These are phyloP conservation scores for Colletotrichum lini DNA, from an alignment of 2,329 filamentous ascomycete species.

Conservation along the genomic window DNA sequence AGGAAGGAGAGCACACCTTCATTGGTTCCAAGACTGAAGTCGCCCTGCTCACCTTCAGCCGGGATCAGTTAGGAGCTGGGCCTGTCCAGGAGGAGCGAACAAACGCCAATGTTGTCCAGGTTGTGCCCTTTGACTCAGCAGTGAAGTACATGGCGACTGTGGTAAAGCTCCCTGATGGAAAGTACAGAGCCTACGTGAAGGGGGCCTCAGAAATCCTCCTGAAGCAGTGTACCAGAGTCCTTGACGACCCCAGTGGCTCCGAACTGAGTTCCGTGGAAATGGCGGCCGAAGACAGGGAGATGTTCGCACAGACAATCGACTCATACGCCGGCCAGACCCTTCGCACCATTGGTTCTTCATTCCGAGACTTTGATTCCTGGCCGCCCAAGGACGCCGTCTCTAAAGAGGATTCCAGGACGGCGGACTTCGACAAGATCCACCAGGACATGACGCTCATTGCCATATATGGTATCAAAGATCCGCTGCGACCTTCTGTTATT, in stretches of 20 bases:
- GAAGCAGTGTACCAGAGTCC: constrained; percentile 55
- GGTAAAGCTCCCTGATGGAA: constrained; percentile 66
- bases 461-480: constrained; percentile 76
- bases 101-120: constrained; percentile 66
- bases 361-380: constrained; percentile 68
- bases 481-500: constrained; percentile 73
- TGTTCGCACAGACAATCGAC: constrained; percentile 51
- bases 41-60: constrained; percentile 78
- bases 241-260: constrained; percentile 41
- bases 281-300: constrained; percentile 36
- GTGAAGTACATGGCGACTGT: constrained; percentile 80
- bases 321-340: constrained; percentile 56
- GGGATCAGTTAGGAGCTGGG: constrained; percentile 75
- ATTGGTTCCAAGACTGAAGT: constrained; percentile 86
- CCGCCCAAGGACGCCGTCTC: constrained; percentile 65
- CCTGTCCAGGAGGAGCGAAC: constrained; percentile 72
- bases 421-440: constrained; percentile 65
- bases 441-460: constrained; percentile 57
- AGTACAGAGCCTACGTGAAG: constrained; percentile 70
- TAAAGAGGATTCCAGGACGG: constrained; percentile 70
- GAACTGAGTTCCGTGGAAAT: constrained; percentile 13
- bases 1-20: constrained; percentile 71
- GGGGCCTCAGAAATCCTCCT: constrained; percentile 67
- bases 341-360: constrained; percentile 57
- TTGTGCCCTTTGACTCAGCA: constrained; percentile 53